Evolutionary conservation across 805 yeast genomes (phyloP), one percentile per base, ranked within the genome.

Genomic region (Schizosaccharomyces octosporus): DNA sequence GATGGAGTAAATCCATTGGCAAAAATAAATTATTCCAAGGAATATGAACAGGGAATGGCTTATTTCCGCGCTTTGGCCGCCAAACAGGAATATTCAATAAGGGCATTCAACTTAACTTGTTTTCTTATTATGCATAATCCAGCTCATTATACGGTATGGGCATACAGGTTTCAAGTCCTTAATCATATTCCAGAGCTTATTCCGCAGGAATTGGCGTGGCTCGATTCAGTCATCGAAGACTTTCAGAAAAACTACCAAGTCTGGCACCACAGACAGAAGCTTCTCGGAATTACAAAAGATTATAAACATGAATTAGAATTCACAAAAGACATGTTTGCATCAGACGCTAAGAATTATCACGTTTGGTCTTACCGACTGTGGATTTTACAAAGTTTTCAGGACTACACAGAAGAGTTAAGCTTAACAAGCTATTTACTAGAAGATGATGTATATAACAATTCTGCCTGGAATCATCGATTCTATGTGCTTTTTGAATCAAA

Each of bases 351-450:
- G 69, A 93, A 93, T 73, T 94, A 93, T 71, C 98, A 93, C 67
- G 96, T 89, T 5, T 93, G 98, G 97, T 80, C 95, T 0, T 87
- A 88, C 66, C 73, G 90, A 61, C 84, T 85, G 66, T 89, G 97
- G 97, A 72, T 86, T 27, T 83, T 84, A 9, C 74, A 76, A 45
- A 74, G 74, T 65, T 83, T 83, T 64, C 69, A 74, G 1, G 73
- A 80, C 51, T 81, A 72, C 66, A 71, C 74, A 54, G 67, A 66
- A 31, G 95, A 87, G 68, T 64, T 81, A 17, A 68, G 67, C 5
- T 84, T 79, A 67, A 76, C 80, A 0, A 74, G 77, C 4, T 62
- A 64, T 27, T 72, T 79, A 66, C 70, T 90, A 2, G 70, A 70
- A 2, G 67, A 72, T 7, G 98, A 93, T 70, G 79, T 86, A 7